phyloP scores from a whole-genome alignment of 441 rosid genomes.

The Hura crepitans region DNA sequence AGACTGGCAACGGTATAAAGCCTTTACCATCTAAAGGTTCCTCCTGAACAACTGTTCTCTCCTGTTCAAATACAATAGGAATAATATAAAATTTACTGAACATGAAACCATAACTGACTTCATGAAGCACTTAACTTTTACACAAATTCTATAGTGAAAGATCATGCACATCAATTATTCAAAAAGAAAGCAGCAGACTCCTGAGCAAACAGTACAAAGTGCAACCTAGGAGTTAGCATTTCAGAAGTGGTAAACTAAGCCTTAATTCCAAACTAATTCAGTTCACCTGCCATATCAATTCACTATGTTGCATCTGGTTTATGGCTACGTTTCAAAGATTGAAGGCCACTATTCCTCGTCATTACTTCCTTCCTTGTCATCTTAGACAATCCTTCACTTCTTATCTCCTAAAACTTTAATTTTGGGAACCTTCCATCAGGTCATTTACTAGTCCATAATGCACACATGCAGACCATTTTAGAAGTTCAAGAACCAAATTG shows the following conservation, averaged over 20 bases:
- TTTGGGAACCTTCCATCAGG: background rate
- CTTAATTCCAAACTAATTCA: background rate
- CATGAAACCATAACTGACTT: background rate
- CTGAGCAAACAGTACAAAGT: background rate
- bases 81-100: conserved; percentile 6
- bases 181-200: background rate
- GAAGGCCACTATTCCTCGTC: background rate
- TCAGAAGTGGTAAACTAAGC: background rate
- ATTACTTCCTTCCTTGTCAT: background rate
- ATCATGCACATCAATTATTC: conserved; percentile 4
- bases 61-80: conserved; percentile 38
- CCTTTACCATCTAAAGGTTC: conserved; percentile 43
- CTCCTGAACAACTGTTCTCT: conserved; percentile 37
- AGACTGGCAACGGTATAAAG: conserved; percentile 67
- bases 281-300: background rate
- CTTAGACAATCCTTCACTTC: background rate
- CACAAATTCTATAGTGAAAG: too few species aligned
- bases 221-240: background rate
- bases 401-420: background rate
- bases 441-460: background rate
- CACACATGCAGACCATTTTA: background rate
- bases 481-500: background rate
- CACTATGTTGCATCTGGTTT: background rate
- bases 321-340: background rate
- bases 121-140: background rate